Base-by-base conservation (phyloP, 225 moss, liverwort and hornwort genomes). In the Bryum argenteum region DNA sequence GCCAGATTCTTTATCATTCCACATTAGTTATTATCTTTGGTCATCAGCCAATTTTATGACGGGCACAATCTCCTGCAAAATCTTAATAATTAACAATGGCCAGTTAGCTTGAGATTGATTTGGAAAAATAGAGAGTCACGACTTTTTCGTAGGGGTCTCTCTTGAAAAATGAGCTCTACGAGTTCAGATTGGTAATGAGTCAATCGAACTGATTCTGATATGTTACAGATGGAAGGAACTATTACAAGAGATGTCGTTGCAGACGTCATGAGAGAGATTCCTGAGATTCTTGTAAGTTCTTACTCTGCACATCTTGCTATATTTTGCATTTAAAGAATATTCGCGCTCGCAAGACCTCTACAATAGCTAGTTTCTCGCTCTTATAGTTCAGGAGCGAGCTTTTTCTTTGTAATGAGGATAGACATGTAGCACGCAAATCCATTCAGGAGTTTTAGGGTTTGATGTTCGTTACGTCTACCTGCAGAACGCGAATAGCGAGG, bases 401-500 rank as follows among this genome's bases (percentile, higher is more conserved):
- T 33, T 33, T 33, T 3, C 5, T 33, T 33, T 33, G 33, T 33
- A 5, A 33, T 33, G 33, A 6, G 28, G 33, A 33, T 33, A 33
- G 33, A 33, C 33, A 33, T 33, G 7, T 33, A 33, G 33, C 33
- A 33, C 33, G 33, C 33, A 4, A 33, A 33, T 33, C 44, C 26
- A 22, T 55, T 50, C 17, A 11, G 19, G 65, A 39, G 50, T 12
- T 62, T 66, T 20, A 16, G 54, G 17, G 56, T 54, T 74, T n/a
- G n/a, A 0, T 57, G 24, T 19, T 57, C 64, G 23, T 10, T 10
- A 11, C 61, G 9, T 61, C 48, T 54, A 19, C 48, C 63, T 82
- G 75, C 93, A 96, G 92, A 78, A 22, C 63, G 68, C 57, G 0
- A 66, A 65, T 54, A 83, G 11, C 58, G 89, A 91, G 64, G 96